Conservation (phyloP, 2,329 filamentous ascomycete genomes). For the Paecilomyces formosus region DNA sequence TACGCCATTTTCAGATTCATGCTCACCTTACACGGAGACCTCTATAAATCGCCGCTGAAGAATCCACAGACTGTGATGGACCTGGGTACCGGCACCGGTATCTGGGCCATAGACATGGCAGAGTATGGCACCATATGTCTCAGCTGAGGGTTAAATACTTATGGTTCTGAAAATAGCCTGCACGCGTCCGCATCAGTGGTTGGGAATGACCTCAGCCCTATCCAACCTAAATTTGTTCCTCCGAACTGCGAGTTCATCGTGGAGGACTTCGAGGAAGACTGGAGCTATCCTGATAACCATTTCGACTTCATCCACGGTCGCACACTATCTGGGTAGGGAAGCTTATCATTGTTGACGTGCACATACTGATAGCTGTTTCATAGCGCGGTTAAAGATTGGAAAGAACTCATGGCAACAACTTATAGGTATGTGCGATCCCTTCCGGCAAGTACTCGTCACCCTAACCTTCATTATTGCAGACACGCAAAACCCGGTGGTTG, state of each 20-base stretch:
- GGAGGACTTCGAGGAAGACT: slow-evolving; percentile 52
- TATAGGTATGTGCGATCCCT: slow-evolving; percentile 27
- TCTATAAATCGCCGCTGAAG: slow-evolving; percentile 6
- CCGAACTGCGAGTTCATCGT: slow-evolving; percentile 51
- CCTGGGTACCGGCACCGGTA: slow-evolving; percentile 8
- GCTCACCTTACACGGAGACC: slow-evolving; percentile 2
- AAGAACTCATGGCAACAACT: slow-evolving; percentile 39
- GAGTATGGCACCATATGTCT: background rate
- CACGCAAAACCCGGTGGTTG: background rate
- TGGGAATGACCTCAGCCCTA: slow-evolving; percentile 8
- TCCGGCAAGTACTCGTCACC: background rate
- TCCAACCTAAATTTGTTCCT: slow-evolving; percentile 30
- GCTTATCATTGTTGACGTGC: background rate
- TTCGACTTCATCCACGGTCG: slow-evolving; percentile 58
- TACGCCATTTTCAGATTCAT: slow-evolving; percentile 4
- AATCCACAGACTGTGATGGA: slow-evolving; percentile 6
- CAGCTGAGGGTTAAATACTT: background rate
- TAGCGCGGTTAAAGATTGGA: slow-evolving; percentile 51
- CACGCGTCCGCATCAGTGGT: slow-evolving; percentile 3
- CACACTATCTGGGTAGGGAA: slow-evolving; percentile 37
- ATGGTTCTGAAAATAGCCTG: background rate
- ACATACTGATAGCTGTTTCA: background rate
- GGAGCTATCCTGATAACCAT: slow-evolving; percentile 41
- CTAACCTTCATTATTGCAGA: background rate
- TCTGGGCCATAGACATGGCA: slow-evolving; percentile 8